Conservation (phyloP, 768 basidiomycete species). For the Suillus spraguei region DNA sequence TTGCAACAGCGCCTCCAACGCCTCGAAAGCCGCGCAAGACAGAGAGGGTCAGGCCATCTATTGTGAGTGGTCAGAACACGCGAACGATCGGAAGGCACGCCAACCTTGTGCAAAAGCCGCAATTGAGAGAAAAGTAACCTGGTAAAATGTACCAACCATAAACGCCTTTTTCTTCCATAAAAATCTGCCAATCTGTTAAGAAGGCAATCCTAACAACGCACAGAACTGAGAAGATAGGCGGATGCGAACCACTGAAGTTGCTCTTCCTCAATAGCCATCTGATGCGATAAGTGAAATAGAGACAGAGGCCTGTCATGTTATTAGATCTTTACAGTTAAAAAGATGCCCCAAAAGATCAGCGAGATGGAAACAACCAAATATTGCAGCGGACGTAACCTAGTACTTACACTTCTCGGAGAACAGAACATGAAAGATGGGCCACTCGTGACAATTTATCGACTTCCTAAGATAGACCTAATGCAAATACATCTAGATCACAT, state of each 20-base stretch:
- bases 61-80: background rate
- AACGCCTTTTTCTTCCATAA: slow-evolving; percentile 72
- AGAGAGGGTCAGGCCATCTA: slow-evolving; percentile 54
- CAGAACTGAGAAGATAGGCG: slow-evolving; percentile 68
- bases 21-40: slow-evolving; percentile 83
- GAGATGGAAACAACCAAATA: no score
- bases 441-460: background rate
- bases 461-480: background rate
- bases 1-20: slow-evolving; percentile 73
- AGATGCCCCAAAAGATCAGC: no score
- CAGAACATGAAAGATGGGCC: background rate
- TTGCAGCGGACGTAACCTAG: no score
- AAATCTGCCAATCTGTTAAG: slow-evolving; percentile 82
- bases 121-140: slow-evolving; percentile 62
- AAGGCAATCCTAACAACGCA: slow-evolving; percentile 73
- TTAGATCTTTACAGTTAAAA: no score
- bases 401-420: background rate
- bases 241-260: slow-evolving; percentile 70
- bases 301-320: no score
- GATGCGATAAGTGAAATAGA: no score
- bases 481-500: no score
- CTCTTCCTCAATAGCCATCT: background rate
- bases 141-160: slow-evolving; percentile 55
- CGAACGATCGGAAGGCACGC: slow-evolving; percentile 6
- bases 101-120: slow-evolving; percentile 65